Base-by-base conservation (phyloP, 1,284 basidiomycete genomes). In the Veloporphyrellus conicus region DNA sequence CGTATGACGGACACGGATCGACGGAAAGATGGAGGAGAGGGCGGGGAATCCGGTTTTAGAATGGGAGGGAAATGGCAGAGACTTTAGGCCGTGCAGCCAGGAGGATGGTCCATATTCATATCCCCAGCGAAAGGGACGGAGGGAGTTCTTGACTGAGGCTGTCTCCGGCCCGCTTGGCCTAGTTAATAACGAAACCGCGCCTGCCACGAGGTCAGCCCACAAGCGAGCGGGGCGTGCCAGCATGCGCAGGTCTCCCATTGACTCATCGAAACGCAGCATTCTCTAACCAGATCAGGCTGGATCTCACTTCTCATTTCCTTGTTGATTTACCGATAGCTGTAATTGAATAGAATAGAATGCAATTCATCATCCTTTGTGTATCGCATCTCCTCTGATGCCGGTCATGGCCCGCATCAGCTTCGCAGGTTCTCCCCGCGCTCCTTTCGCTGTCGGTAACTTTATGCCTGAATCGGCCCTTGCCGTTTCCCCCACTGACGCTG, bases 261-360 rank as follows among this genome's bases (percentile, higher is more conserved):
- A 54, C 55, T 38, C 53, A 54, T 55, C 54, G 54, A 57, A 56
- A 56, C 56, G 49, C 45, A 53, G 43, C 40, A 45, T 27, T 16
- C 19, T 43, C 31, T 19, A 11, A 22, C 48, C 59, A 60, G 57
- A 57, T 57, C 55, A 55, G 45, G 46, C 5, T 8, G 11, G 44
- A 60, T 63, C 61, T 59, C 45, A 29, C 6, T 10, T 32, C 45
- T 61, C 57, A 54, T 61, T 59, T 62, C 58, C 56, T 41, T 60
- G 39, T 63, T 59, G 49, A 63, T 59, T 61, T 60, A 58, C 59
- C 60, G 59, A 56, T 39, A 49, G 43, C 53, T 58, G 49, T 50
- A 61, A 61, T 59, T 52, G 42, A 61, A 53, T 32, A 48, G 50
- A 55, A 53, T 43, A 48, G 42, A 55, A 49, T 18, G 28, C 48